Percentiles rank a stretch among this genome's conserved stretches.
phyloP scores from a whole-genome alignment of 2,329 filamentous ascomycete genomes.

The Gaeumannomyces tritici region DNA sequence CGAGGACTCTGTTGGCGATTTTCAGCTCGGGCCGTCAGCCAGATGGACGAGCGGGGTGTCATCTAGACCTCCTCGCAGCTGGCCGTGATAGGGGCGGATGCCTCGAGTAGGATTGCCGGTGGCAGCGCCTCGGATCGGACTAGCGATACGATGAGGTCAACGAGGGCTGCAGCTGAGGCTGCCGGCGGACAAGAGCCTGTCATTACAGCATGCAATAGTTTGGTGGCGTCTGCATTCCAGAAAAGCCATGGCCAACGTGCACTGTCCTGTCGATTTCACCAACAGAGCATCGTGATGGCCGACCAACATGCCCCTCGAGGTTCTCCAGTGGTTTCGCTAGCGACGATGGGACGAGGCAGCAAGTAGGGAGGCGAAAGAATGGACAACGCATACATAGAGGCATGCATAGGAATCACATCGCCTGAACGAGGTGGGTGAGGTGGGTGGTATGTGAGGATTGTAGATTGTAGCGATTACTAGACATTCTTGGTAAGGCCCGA shows the following conservation, averaged over 20 bases:
- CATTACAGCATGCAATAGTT: neutral
- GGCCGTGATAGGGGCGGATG: neutral
- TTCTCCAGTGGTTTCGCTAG: neutral
- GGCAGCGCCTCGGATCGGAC: neutral
- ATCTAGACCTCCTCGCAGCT: neutral
- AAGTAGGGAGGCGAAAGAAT: neutral
- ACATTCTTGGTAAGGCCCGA: neutral
- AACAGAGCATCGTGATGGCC: neutral
- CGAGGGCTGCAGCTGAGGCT: neutral
- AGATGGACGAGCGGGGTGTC: neutral
- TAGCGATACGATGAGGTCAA: neutral
- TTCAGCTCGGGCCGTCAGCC: too few relatives aligned
- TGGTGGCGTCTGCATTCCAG: neutral
- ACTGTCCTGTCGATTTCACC: neutral
- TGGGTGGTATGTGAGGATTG: too few relatives aligned
- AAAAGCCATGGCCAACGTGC: too few relatives aligned
- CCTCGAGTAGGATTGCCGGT: neutral
- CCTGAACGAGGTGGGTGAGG: too few relatives aligned
- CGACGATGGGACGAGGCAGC: neutral
- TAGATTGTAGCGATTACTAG: neutral
- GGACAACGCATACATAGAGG: neutral
- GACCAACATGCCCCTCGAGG: neutral
- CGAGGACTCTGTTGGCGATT: neutral
- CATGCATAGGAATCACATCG: neutral
- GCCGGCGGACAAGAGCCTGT: neutral